Base-by-base conservation (phyloP, 139 green algal genomes). In the Eudorina sp. region DNA sequence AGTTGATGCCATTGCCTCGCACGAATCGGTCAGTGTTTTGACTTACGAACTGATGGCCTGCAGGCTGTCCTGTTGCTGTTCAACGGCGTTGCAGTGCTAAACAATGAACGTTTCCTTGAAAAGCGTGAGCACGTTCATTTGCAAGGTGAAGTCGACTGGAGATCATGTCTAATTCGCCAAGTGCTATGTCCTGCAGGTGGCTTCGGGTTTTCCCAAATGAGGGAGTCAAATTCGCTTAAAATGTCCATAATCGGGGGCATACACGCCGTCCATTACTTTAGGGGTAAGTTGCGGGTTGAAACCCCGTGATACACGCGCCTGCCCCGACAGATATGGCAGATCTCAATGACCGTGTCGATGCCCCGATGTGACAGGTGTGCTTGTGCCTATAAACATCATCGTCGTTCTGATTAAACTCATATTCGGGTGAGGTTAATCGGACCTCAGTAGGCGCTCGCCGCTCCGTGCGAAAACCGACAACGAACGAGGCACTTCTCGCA, bases 31-130 rank as follows among this genome's bases (percentile, higher is more conserved):
- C 13, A 16, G 6, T 29, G 36, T 53, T 29, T 76, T 76, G 36
- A 31, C 6, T 41, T 43, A 41, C 8, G 62, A n/a, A 19, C 27
- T 29, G 11, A 27, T 66, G 55, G 23, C 55, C 55, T 66, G 46
- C 93, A 99, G 95, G 95, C 92, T 0, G 85, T 93, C 0, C 83
- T 99, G 25, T 85, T 99, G 40, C 58, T 98, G 8, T 45, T 94
- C 1, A 99, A 99, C 72, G 95, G 94, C 2, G 89, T 98, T 1
- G 96, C 96, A 0, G 91, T 99, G 2, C 88, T 99, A 0, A 98
- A 99, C 89, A 98, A 99, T 62, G 94, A 98, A 3, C 90, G 97
- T 0, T 99, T 99, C 77, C 83, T 99, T 25, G 95, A 98, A 36
- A 94, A 95, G 76, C 94, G 93, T 97, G 69, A 92, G 95, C 19